These are phyloP conservation scores for Ascochyta lentis DNA, from an alignment of 2,329 filamentous ascomycete species.

Conservation along the genomic window DNA sequence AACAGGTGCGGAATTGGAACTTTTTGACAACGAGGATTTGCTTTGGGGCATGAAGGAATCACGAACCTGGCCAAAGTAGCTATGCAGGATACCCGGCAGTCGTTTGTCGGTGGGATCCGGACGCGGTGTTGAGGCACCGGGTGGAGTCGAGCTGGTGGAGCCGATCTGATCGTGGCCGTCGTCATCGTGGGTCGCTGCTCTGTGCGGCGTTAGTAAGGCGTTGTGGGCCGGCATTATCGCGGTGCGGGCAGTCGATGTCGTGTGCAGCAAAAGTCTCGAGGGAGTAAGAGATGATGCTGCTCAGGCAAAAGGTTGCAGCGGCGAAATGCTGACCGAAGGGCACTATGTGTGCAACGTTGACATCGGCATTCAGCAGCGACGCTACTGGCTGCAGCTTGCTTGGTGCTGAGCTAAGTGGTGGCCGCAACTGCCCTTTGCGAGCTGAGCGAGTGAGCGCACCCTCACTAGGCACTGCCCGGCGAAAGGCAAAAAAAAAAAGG, in stretches of 20 bases:
- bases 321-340: conserved; percentile 29
- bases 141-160: conserved; percentile 81
- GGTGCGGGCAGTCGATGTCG: conserved; percentile 16
- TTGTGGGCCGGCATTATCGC: conserved; percentile 41
- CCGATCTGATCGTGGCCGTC: conserved; percentile 79
- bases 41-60: conserved; percentile 60
- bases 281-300: conserved; percentile 9
- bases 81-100: conserved; percentile 90
- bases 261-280: conserved; percentile 10
- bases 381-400: conserved; percentile 19
- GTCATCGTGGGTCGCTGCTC: conserved; percentile 68
- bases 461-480: conserved; percentile 7
- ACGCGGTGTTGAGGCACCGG: conserved; percentile 89
- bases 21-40: conserved; percentile 47
- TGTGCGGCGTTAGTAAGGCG: conserved; percentile 47
- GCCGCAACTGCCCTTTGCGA: conserved; percentile 10
- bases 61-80: conserved; percentile 99
- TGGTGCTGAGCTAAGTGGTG: conserved; percentile 29
- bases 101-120: conserved; percentile 95
- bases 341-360: conserved; percentile 42
- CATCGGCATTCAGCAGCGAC: conserved; percentile 23
- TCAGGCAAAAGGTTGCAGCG: conserved; percentile 16
- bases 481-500: conserved; percentile 7
- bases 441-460: not conserved
- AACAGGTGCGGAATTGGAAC: conserved; percentile 47